These are phyloP conservation scores for baker's yeast (Saccharomyces cerevisiae) DNA, from an alignment of 805 yeast species.

Conservation along the genomic window DNA sequence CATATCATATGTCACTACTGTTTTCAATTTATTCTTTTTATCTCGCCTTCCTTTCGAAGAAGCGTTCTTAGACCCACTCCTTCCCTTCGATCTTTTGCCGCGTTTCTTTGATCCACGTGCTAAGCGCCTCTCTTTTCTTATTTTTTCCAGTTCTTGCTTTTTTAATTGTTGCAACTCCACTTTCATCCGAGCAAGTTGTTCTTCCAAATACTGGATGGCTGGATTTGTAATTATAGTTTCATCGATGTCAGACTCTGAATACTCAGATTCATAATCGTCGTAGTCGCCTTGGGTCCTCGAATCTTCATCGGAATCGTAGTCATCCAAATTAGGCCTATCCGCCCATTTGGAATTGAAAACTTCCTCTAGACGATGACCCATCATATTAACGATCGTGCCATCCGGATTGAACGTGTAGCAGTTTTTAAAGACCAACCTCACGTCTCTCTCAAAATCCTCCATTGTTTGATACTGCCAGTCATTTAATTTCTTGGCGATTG, in stretches of 20 bases:
- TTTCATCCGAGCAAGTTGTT: slow-evolving; percentile 78
- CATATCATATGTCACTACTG: slow-evolving; percentile 85
- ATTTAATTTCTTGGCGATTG: slow-evolving; percentile 68
- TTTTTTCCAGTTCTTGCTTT: slow-evolving; percentile 60
- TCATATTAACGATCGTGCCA: slow-evolving; percentile 89
- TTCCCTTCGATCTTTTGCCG: slow-evolving; percentile 30
- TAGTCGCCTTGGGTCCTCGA: slow-evolving; percentile 36
- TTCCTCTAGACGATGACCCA: slow-evolving; percentile 89
- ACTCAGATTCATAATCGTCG: slow-evolving; percentile 31
- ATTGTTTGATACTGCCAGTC: slow-evolving; percentile 85
- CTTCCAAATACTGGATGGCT: slow-evolving; percentile 82
- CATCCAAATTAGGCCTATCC: slow-evolving; percentile 68
- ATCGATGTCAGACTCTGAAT: slow-evolving; percentile 48
- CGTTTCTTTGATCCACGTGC: slow-evolving; percentile 30
- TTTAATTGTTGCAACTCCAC: slow-evolving; percentile 76
- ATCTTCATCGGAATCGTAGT: slow-evolving; percentile 38
- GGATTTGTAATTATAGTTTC: slow-evolving; percentile 71
- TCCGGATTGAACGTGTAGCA: slow-evolving; percentile 92
- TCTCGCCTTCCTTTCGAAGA: slow-evolving; percentile 9
- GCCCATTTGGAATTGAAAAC: slow-evolving; percentile 84
- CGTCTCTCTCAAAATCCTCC: slow-evolving; percentile 78
- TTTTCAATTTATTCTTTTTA: slow-evolving; percentile 28
- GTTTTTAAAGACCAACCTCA: slow-evolving; percentile 74
- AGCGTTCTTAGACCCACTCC: slow-evolving; percentile 28
- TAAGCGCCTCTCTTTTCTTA: slow-evolving; percentile 49